Evolutionary conservation across 2,329 filamentous ascomycete genomes (phyloP), one percentile per base, ranked within the genome.

Genomic region (Diaporthe vexans): DNA sequence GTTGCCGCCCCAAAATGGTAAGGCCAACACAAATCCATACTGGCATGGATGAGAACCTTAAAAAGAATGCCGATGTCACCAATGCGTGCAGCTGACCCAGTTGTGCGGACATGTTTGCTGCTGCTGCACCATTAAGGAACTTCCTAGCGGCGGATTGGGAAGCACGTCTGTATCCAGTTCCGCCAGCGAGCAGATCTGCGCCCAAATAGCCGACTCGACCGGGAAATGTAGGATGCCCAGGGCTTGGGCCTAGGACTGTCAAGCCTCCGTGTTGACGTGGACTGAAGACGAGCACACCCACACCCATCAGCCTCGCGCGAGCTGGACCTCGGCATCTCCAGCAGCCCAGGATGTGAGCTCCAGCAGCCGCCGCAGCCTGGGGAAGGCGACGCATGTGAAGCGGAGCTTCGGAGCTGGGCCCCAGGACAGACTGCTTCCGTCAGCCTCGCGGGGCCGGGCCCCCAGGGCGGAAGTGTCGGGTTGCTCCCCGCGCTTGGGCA

Each of bases 291-390:
- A 43, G 52, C 48, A 56, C 65, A 46, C 46, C 65, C n/a, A 57
- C 37, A 11, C 17, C 19, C 33, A 24, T 35, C 52, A 58, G 67
- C 51, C 67, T 70, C 40, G 67, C 67, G 24, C 37, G 37, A 40
- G 67, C 40, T 58, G 67, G 67, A 70, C 67, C 67, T 70, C 67
- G 67, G 67, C 67, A 70, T 57, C 52, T 58, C n/a, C n/a, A 26
- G 37, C 52, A 57, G 57, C 24, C 57, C 40, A 35, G 65, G 67
- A 56, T 70, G 67, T 9, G 37, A 57, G 67, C 67, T 57, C 54
- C 67, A 70, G 37, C 24, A 26, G 51, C 63, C 33, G 63, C 33
- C 33, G 29, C 59, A 46, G 29, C 40, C 19, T 33, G 61, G 21
- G 21, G 40, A 7, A 17, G 40, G 40, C 40, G 19, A 17, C 48